Conservation (phyloP, 2,329 filamentous ascomycete species). For the Pseudocercospora vitis region DNA sequence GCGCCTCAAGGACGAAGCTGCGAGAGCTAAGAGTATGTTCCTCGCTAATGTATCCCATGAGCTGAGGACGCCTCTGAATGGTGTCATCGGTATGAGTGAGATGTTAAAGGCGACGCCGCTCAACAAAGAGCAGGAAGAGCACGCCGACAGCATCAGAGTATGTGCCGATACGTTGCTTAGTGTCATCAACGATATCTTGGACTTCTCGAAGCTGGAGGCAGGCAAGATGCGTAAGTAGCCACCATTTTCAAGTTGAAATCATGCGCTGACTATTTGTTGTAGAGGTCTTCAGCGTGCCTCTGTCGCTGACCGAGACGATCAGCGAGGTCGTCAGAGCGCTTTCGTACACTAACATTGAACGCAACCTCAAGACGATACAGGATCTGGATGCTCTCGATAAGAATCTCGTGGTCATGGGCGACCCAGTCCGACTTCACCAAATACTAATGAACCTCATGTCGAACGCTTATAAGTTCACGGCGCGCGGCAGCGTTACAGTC, state of each 20-base stretch:
- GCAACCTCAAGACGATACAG: slow-evolving; percentile 60
- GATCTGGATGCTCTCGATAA: slow-evolving; percentile 53
- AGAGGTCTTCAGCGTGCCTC: slow-evolving; percentile 58
- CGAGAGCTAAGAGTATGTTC: slow-evolving; percentile 80
- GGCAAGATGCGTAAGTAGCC: slow-evolving; percentile 48
- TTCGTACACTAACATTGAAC: slow-evolving; percentile 62
- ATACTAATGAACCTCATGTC: slow-evolving; percentile 76
- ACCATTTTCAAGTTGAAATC: background rate
- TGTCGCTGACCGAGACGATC: slow-evolving; percentile 59
- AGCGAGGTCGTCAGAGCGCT: slow-evolving; percentile 64
- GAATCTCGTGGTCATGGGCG: slow-evolving; percentile 54
- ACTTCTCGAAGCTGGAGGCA: slow-evolving; percentile 55
- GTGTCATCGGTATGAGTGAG: slow-evolving; percentile 60
- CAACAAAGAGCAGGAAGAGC: slow-evolving; percentile 60
- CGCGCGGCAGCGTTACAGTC: slow-evolving; percentile 81
- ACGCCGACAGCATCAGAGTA: slow-evolving; percentile 64
- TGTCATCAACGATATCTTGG: slow-evolving; percentile 55
- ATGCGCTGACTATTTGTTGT: background rate
- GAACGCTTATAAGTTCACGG: slow-evolving; percentile 93
- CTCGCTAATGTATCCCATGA: slow-evolving; percentile 58
- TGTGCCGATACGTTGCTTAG: slow-evolving; percentile 58
- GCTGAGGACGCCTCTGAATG: slow-evolving; percentile 58
- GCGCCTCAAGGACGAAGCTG: slow-evolving; percentile 78
- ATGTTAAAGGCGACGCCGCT: slow-evolving; percentile 59
- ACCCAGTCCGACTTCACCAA: slow-evolving; percentile 53